phyloP scores from a whole-genome alignment of 345 rosid genomes.

The Populus ilicifolia region DNA sequence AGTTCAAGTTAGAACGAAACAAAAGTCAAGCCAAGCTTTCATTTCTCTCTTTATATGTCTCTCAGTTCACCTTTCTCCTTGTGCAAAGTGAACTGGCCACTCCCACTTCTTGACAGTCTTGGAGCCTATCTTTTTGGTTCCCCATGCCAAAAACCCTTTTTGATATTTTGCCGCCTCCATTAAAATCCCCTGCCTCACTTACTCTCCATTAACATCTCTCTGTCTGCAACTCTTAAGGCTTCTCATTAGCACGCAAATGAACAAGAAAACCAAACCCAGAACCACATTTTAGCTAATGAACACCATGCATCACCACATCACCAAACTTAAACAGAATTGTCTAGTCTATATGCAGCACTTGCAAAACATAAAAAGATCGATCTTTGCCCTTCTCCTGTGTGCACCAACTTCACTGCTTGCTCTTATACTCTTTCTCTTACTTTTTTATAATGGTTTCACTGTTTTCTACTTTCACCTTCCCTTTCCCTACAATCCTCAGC shows the following conservation, averaged over 20 bases:
- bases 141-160: conserved; percentile 19
- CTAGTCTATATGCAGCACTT: conserved; percentile 5
- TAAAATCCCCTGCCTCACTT: not conserved
- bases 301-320: conserved; percentile 3
- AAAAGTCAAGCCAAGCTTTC: no score
- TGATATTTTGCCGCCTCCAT: conserved; percentile 38
- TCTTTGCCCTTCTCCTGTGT: conserved; percentile 39
- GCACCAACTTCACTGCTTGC: conserved; percentile 64
- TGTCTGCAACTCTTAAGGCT: not conserved
- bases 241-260: conserved; percentile 1
- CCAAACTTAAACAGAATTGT: conserved; percentile 18
- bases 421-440: conserved; percentile 53
- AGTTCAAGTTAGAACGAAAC: not conserved
- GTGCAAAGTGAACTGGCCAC: not conserved
- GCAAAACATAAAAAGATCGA: conserved; percentile 29
- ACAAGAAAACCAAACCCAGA: not conserved
- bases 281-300: not conserved
- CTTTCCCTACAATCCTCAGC: conserved; percentile 34
- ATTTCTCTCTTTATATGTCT: not conserved
- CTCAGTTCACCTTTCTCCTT: not conserved
- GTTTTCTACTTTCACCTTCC: conserved; percentile 59
- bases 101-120: not conserved
- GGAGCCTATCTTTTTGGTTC: not conserved
- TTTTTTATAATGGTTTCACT: conserved; percentile 61
- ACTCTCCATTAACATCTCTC: not conserved